Evolutionary conservation across 371 early-diverging fungal species (phyloP).

Genomic region (Quaeritorhiza haematococci): DNA sequence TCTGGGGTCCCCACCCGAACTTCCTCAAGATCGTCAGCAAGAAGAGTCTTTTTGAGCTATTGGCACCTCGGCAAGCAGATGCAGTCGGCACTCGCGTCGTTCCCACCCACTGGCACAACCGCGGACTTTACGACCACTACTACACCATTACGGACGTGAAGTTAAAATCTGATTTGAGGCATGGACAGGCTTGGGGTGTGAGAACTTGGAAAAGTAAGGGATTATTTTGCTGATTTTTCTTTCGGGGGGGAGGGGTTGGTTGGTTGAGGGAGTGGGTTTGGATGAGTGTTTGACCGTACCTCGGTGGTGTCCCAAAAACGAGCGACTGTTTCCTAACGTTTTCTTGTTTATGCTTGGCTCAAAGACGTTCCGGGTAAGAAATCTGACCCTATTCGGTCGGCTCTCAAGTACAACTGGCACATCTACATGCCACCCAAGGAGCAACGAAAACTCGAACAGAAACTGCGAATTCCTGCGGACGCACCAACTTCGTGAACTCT

Average conservation of each 20-base stretch:
- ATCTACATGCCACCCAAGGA: not conserved
- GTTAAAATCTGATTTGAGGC: not conserved
- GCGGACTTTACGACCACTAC: not conserved
- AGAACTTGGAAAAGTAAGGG: slow-evolving; percentile 1
- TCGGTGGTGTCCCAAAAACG: too few species aligned
- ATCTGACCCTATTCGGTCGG: too few species aligned
- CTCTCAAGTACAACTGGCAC: too few species aligned
- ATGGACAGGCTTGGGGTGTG: not conserved
- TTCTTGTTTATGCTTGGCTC: too few species aligned
- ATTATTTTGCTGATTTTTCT: too few species aligned
- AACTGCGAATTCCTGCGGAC: not conserved
- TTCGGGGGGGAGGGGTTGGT: too few species aligned
- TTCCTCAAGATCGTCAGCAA: slow-evolving; percentile 4
- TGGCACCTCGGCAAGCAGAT: not conserved
- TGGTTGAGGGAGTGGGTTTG: too few species aligned
- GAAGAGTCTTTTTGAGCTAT: slow-evolving; percentile 6
- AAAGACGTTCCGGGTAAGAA: too few species aligned
- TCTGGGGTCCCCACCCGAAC: slow-evolving; percentile 7
- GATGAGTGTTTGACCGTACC: too few species aligned
- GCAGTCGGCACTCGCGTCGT: slow-evolving; percentile 6
- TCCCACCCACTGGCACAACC: slow-evolving; percentile 10
- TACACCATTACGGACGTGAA: not conserved
- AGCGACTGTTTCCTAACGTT: too few species aligned
- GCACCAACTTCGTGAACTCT: too few species aligned
- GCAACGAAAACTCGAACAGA: not conserved